Evolutionary conservation across 2,329 filamentous ascomycete species (phyloP), one percentile per base, ranked within the genome.

Genomic region (Xylariomycetidae sp.): DNA sequence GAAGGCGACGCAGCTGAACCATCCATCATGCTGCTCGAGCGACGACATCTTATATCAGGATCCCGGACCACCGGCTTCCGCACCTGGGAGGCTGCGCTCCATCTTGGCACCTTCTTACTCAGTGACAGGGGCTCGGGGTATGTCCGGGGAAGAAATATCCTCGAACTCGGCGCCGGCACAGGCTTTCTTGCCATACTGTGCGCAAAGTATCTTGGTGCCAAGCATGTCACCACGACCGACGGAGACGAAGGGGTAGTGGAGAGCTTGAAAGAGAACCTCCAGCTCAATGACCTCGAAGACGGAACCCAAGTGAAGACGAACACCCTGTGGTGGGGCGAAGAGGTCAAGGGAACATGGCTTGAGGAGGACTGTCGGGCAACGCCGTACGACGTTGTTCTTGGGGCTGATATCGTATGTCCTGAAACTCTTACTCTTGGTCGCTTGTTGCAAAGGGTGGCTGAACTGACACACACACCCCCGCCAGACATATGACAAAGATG

Each of bases 61-160:
- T 72, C 72, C 5, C 71, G 74, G 8, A 80, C 74, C 2, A 83
- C 79, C 0, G 80, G 80, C 0, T 73, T 79, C 30, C 69, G 79
- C 23, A 85, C 80, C 3, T 84, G 80, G 80, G 79, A 83, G 57
- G 79, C 76, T 4, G 74, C 79, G 6, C 59, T 84, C 4, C 73
- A 81, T 44, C 67, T 84, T 2, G 78, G 68, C 8, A 67, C 72
- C 3, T 83, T 75, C 49, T 63, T 84, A 3, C 56, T 68, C 10
- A 65, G 54, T 5, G 47, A 58, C 4, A 29, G 49, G 9, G 73
- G 72, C n/a, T 58, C 55, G 25, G 40, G 51, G 2, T 48, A 70
- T 4, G 54, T 83, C 13, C 47, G 49, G 4, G 68, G 63, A 3
- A 79, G 75, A 44, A 67, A 59, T 12, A 54, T 83, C 2, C 61